Conservation (phyloP, 257 asterid genomes). For the Thymus mandschuricus region DNA sequence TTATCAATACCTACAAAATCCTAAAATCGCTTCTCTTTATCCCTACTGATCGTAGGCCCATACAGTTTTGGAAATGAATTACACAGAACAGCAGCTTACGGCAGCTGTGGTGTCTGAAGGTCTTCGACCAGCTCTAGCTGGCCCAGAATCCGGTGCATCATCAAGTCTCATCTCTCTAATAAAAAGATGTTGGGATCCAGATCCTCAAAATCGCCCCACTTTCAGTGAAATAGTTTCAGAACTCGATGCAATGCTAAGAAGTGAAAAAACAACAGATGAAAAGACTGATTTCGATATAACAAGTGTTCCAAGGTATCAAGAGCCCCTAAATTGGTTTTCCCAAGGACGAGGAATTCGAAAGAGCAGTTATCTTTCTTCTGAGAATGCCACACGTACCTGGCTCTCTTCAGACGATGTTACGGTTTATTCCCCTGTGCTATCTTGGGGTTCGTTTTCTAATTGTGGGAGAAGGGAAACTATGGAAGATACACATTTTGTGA, state of each 20-base stretch:
- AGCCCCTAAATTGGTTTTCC: conserved; percentile 73
- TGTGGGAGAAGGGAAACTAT: conserved; percentile 96
- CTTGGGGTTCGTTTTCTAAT: conserved; percentile 90
- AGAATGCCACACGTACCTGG: conserved; percentile 41
- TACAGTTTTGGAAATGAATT: conserved; percentile 96
- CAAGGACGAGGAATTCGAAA: conserved; percentile 57
- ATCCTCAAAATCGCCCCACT: conserved; percentile 75
- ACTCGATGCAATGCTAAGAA: conserved; percentile 52
- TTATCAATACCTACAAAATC: neutral
- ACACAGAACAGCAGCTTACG: conserved; percentile 89
- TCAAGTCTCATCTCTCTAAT: conserved; percentile 61
- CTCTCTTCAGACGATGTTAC: conserved; percentile 46
- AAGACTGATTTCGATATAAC: conserved; percentile 36
- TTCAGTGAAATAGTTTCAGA: conserved; percentile 68
- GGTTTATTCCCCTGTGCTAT: conserved; percentile 66
- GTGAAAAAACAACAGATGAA: conserved; percentile 32
- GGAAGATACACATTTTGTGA: conserved; percentile 86
- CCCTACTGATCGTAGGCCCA: conserved; percentile 70
- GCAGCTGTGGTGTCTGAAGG: conserved; percentile 86
- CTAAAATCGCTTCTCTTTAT: neutral
- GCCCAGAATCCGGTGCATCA: conserved; percentile 53
- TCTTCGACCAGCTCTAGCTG: conserved; percentile 83
- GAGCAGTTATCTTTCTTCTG: conserved; percentile 43
- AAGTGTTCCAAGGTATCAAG: conserved; percentile 52
- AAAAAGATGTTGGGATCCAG: conserved; percentile 76